Evolutionary conservation across 768 basidiomycete species (phyloP), one percentile per base, ranked within the genome.

Genomic region (Guyanaporus albipodus): DNA sequence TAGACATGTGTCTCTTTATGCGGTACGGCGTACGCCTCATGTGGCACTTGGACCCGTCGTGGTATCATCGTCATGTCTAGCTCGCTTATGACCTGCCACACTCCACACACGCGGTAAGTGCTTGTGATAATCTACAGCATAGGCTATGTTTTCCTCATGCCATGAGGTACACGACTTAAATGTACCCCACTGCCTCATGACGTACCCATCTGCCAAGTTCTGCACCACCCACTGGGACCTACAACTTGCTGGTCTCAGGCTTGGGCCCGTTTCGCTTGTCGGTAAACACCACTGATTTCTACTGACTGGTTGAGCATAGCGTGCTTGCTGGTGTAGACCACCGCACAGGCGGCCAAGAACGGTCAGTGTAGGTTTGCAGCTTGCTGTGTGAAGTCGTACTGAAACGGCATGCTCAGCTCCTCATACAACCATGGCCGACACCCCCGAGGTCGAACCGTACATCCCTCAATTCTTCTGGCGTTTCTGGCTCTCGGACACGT

Each of bases 401-500:
- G 8, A 46, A 14, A 35, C 17, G 23, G 11, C 9, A 8, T n/a
- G n/a, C n/a, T 26, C 37, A 17, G 14, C 28, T 3, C 26, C 15
- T 10, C 23, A 29, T 27, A 8, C 17, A 23, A 18, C 19, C 6
- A 49, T 48, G 46, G 18, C 42, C 4, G 39, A 39, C 29, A 3
- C 37, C 10, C 26, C 40, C 18, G 59, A 61, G 12, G 56, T 71
- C 31, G 62, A 64, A 21, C 68, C 65, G 12, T 73, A 77, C 49
- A 57, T 75, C 24, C 77, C 77, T 21, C 61, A 58, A 15, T 78
- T 78, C 54, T 48, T 78, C 11, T 74, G 73, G 70, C 69, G 70
- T 12, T 71, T 78, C 48, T 79, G 77, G 77, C 59, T 78, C 11
- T 70, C 75, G 29, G 58, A 66, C 38, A 62, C 54, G 73, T 73